These are phyloP conservation scores for Styphnolobium japonicum DNA, from an alignment of 306 rosid species.

Conservation along the genomic window DNA sequence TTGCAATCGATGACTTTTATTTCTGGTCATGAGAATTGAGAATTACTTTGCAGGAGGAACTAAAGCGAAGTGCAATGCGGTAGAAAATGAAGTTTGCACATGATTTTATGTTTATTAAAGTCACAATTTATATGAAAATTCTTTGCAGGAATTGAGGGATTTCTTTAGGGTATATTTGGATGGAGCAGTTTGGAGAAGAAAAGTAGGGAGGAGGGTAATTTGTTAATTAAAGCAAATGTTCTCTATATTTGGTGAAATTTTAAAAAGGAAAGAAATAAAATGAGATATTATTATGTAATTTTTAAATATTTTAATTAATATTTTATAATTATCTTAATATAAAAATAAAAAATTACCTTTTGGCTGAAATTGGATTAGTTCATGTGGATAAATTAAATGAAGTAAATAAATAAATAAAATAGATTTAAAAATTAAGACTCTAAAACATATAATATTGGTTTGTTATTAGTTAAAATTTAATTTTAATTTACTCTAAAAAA, in stretches of 20 bases:
- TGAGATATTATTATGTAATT: no score
- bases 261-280: no score
- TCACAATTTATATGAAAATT: neutral
- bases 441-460: neutral
- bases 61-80: neutral
- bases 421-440: neutral
- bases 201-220: no score
- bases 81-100: slow-evolving; percentile 17
- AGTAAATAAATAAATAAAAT: neutral
- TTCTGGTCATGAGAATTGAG: slow-evolving; percentile 18
- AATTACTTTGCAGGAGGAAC: slow-evolving; percentile 2
- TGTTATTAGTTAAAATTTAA: no score
- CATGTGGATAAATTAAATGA: neutral
- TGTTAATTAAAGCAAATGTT: no score
- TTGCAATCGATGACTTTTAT: neutral
- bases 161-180: no score
- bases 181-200: no score
- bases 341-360: no score
- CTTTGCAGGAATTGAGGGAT: neutral
- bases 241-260: no score
- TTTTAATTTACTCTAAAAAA: no score
- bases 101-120: neutral
- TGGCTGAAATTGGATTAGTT: neutral
- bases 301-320: no score
- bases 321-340: no score